These are phyloP conservation scores for Solanum arcanum DNA, from an alignment of 257 asterid species.

Conservation along the genomic window DNA sequence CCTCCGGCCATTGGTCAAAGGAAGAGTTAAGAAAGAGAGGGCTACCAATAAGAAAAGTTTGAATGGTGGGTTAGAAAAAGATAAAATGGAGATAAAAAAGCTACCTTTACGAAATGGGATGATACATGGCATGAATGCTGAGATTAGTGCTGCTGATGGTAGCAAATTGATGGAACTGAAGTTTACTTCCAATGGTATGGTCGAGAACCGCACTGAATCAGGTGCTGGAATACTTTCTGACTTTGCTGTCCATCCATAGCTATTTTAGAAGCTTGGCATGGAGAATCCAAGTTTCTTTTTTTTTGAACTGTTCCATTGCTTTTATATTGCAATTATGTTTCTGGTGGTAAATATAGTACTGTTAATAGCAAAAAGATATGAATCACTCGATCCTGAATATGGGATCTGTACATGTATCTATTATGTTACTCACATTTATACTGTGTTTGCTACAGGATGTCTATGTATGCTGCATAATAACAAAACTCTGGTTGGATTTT, in stretches of 20 bases:
- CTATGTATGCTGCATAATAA: not conserved
- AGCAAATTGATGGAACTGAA: slow-evolving; percentile 6
- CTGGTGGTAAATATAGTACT: not conserved
- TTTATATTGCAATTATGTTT: not conserved
- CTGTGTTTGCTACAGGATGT: not conserved
- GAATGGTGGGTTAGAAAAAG: slow-evolving; percentile 8
- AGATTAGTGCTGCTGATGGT: slow-evolving; percentile 7
- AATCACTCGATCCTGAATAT: not conserved
- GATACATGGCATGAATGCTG: slow-evolving; percentile 10
- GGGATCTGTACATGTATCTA: not conserved
- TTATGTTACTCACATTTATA: not conserved
- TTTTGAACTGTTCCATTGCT: not conserved
- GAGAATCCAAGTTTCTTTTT: not conserved
- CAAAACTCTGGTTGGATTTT: not conserved
- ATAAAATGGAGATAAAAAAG: slow-evolving; percentile 17
- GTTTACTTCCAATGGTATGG: slow-evolving; percentile 14
- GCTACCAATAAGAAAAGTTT: not conserved
- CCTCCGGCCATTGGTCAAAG: slow-evolving; percentile 48
- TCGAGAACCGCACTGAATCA: slow-evolving; percentile 27
- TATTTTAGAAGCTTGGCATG: not conserved
- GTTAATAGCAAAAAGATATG: not conserved
- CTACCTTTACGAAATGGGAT: slow-evolving; percentile 24
- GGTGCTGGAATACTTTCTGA: slow-evolving; percentile 23
- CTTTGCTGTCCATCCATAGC: not conserved
- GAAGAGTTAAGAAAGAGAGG: slow-evolving; percentile 39